These are phyloP conservation scores for Daldinia childiae DNA, from an alignment of 495 filamentous ascomycete species.

Conservation along the genomic window DNA sequence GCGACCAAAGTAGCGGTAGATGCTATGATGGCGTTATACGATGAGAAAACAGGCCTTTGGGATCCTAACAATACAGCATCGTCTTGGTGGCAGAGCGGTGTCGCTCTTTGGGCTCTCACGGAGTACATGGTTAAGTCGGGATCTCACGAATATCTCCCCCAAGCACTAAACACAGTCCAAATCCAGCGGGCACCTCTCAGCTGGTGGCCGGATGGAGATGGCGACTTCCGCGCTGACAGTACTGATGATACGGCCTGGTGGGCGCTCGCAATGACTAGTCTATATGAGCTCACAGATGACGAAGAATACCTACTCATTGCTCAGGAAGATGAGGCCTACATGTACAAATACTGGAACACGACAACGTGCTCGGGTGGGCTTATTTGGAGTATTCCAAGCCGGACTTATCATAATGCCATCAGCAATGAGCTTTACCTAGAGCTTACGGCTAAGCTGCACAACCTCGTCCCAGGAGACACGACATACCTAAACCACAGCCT, in stretches of 20 bases:
- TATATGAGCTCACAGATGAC: conserved; percentile 68
- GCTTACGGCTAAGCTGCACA: conserved; percentile 71
- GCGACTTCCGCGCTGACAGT: conserved; percentile 62
- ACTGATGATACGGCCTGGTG: conserved; percentile 78
- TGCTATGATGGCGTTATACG: conserved; percentile 53
- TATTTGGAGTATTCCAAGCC: conserved; percentile 66
- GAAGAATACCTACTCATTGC: conserved; percentile 62
- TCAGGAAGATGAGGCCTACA: conserved; percentile 64
- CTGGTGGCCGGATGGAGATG: conserved; percentile 53
- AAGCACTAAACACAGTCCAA: conserved; percentile 48
- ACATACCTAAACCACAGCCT: conserved; percentile 64
- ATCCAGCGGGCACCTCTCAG: conserved; percentile 46
- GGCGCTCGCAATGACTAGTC: conserved; percentile 69
- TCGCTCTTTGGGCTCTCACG: conserved; percentile 50
- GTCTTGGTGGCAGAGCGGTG: conserved; percentile 56
- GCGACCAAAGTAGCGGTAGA: conserved; percentile 45
- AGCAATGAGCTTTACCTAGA: conserved; percentile 76
- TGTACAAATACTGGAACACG: conserved; percentile 66
- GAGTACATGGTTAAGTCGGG: conserved; percentile 53
- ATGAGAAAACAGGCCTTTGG: conserved; percentile 50
- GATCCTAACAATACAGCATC: conserved; percentile 32
- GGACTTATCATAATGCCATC: conserved; percentile 71
- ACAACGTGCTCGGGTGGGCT: conserved; percentile 64
- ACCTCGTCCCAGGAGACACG: conserved; percentile 61
- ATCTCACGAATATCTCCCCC: conserved; percentile 44